Conservation (phyloP, 176 grass and related monocot genomes). For the Carex scoparia region DNA sequence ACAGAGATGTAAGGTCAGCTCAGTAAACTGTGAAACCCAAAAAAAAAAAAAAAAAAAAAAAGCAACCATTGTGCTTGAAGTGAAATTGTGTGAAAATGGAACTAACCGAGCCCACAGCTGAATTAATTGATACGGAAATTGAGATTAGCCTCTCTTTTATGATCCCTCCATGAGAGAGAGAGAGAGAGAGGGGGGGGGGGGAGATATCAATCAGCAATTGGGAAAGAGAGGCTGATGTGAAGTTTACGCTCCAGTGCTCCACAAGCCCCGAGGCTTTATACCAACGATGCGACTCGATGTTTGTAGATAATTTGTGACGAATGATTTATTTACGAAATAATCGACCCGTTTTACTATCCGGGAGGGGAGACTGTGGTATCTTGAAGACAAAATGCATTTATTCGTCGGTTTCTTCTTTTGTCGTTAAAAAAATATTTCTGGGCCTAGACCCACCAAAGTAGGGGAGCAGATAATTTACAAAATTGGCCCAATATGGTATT, state of each 20-base stretch:
- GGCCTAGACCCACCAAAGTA: background rate
- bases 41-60: background rate
- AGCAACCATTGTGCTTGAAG: too few relatives aligned
- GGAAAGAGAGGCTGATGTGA: background rate
- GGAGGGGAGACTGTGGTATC: background rate
- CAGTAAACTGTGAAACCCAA: background rate
- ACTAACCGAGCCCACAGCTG: background rate
- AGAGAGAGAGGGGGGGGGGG: background rate
- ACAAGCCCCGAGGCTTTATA: background rate
- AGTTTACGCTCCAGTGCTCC: conserved; percentile 2
- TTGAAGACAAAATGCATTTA: too few relatives aligned
- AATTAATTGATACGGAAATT: background rate
- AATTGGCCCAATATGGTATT: background rate
- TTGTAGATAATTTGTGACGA: background rate
- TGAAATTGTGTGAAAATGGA: background rate
- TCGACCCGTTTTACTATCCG: background rate
- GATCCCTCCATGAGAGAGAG: background rate
- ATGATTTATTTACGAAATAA: background rate
- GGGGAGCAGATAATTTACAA: background rate
- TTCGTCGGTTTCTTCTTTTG: background rate
- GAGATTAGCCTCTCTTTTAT: background rate
- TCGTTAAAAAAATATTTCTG: background rate
- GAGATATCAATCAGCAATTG: background rate
- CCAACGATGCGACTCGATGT: background rate
- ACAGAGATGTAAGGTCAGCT: background rate